Evolutionary conservation across 2,329 filamentous ascomycete genomes (phyloP), one percentile per base, ranked within the genome.

Genomic region (Mycosphaerella sp.): DNA sequence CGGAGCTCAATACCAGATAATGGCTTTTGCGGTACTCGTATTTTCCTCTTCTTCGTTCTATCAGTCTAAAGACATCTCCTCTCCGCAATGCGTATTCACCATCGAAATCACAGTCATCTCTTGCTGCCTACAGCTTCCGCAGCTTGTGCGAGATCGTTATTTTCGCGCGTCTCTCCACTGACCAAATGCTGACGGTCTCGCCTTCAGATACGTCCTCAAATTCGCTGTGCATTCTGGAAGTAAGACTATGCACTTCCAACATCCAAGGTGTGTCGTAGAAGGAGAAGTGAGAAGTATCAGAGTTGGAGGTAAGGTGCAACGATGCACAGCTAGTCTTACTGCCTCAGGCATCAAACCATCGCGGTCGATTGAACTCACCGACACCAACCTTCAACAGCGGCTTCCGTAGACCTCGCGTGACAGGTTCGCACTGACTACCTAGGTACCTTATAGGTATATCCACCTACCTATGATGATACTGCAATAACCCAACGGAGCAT

Each of bases 381-480:
- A 42, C 40, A 9, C 12, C 23, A 21, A 26, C 17, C 41, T 26
- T 17, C 10, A 44, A 21, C 17, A 44, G 17, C 21, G 40, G 21
- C 40, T 21, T 44, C 21, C 21, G 23, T 51, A 14, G 29, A 21
- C 23, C 32, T 51, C 48, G 48, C 42, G 45, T 51, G 48, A 39
- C 48, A 45, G 26, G 31, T 51, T 29, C 32, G 31, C 29, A 26
- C 31, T n/a, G 41, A 23, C n/a, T 32, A 36, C 39, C n/a, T 17
- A n/a, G n/a, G n/a, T n/a, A n/a, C n/a, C n/a, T n/a, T n/a, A 17
- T 17, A 17, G 14, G 14, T 17, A 17, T 17, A 17, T 17, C 14
- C 14, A 45, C 31, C 32, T 32, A 6, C 10, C 48, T 31, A 45
- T 6, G 14, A 51, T 51, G 48, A 51, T 51, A 29, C 17, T 51